Percentiles rank a stretch among this genome's conserved stretches.
phyloP scores from a whole-genome alignment of 1,284 basidiomycete genomes.

The Sporisorium scitamineum region DNA sequence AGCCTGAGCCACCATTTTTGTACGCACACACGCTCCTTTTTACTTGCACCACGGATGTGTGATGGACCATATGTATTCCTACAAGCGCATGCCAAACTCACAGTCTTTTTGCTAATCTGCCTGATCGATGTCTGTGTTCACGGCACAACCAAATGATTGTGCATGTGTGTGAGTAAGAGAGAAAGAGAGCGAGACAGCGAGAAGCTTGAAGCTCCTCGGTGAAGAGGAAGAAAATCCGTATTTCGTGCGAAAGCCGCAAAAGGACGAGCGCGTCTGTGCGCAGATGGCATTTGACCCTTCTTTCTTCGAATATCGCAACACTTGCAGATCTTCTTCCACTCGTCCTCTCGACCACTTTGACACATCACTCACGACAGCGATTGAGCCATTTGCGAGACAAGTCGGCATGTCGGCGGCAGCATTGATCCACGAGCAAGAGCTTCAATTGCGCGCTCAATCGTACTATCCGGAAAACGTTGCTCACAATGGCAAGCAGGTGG shows the following conservation, averaged over 20 bases:
- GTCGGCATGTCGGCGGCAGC: conserved; percentile 42
- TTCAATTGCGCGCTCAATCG: conserved; percentile 48
- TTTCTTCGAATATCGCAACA: neutral
- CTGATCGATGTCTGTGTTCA: neutral
- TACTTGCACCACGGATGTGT: neutral
- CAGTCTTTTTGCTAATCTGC: neutral
- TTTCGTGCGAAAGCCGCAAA: conserved; percentile 15
- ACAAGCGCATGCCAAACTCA: neutral
- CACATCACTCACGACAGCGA: neutral
- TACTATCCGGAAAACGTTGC: conserved; percentile 60
- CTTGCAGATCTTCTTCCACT: neutral
- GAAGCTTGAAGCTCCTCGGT: neutral
- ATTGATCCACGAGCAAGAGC: conserved; percentile 41
- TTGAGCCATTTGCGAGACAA: neutral
- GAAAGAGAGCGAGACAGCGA: neutral
- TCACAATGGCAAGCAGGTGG: conserved; percentile 61
- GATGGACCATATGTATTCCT: neutral
- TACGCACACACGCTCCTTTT: conserved; percentile 9
- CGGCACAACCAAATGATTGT: neutral
- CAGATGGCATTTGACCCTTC: neutral
- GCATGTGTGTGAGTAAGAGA: too few relatives aligned
- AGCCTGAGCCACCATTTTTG: neutral
- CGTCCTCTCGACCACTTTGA: neutral
- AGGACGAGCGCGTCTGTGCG: conserved; percentile 13
- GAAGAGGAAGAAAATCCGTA: neutral